Percentiles rank a stretch among this genome's conserved stretches.
phyloP scores from a whole-genome alignment of 768 basidiomycete species.

The Baorangia bicolor region DNA sequence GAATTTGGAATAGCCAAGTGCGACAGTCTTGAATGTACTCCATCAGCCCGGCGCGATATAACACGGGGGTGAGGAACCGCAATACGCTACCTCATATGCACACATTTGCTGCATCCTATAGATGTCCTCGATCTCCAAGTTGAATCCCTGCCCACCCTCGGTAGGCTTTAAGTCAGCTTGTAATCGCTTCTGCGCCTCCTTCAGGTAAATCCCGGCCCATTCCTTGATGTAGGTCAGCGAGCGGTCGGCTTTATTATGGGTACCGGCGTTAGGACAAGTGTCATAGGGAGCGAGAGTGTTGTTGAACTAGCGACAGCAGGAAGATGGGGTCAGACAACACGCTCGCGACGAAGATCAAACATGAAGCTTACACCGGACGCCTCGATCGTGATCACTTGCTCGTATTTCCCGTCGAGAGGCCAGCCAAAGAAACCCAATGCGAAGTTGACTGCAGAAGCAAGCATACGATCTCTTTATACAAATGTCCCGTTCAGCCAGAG shows the following conservation, averaged over 20 bases:
- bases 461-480: conserved; percentile 64
- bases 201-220: conserved; percentile 75
- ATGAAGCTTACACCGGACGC: conserved; percentile 46
- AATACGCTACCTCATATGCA: conserved; percentile 65
- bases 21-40: conserved; percentile 67
- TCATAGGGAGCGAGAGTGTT: conserved; percentile 85
- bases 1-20: conserved; percentile 88
- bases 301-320: conserved; percentile 51
- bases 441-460: conserved; percentile 62
- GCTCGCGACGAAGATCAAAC: neutral
- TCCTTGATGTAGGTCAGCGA: conserved; percentile 52
- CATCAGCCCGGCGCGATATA: neutral
- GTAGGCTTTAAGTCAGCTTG: conserved; percentile 43
- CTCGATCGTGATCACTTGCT: conserved; percentile 77
- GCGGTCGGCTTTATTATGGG: conserved; percentile 51
- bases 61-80: neutral
- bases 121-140: conserved; percentile 64
- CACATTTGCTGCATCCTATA: conserved; percentile 82
- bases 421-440: conserved; percentile 77
- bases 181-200: conserved; percentile 60
- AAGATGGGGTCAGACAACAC: neutral
- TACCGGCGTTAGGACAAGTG: conserved; percentile 69
- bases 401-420: conserved; percentile 69
- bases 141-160: conserved; percentile 43
- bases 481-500: neutral